Evolutionary conservation across 345 rosid species (phyloP), one percentile per base, ranked within the genome.

Genomic region (Lepidium africanum): DNA sequence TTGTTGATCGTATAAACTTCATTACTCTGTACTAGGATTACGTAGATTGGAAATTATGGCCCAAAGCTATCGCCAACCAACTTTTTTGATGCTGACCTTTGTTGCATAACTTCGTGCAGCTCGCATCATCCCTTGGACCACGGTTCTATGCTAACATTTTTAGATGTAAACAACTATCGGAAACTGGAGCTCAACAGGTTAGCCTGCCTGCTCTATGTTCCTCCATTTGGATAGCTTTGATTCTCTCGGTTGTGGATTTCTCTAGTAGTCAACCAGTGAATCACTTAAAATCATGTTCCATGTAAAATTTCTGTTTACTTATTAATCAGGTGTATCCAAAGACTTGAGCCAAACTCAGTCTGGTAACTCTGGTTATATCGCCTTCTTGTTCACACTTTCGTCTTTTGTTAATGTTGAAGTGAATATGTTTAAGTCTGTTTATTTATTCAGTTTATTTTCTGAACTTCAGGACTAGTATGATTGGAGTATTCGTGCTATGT

Each of bases 111-210:
- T 71, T 47, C 77, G 11, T 78, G 83, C 91, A 91, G 99, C 92
- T 94, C 60, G 99, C 96, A 59, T 94, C 99, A 69, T 94, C 97
- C 14, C 91, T 91, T 67, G 99, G 96, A 65, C 99, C 99, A 39
- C 87, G 96, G 48, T 94, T 94, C 83, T 94, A 82, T 68, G 77
- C 81, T 78, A 91, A 89, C 85, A 94, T 94, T 55, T 94, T 94
- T 86, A 91, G 90, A 81, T 94, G 99, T 86, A 94, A 84, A 75
- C 92, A 91, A 39, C 82, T 94, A 79, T 94, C 99, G 39, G 97
- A 94, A 78, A 91, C 99, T 65, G 99, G 97, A 84, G 97, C 99
- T 59, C 96, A 94, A 71, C 97, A 94, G 76, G 99, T 94, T 59
- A 70, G 71, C 70, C 16, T 62, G 21, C 40, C 0, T 23, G 30